phyloP scores from a whole-genome alignment of 495 filamentous ascomycete genomes.

The Glarea lozoyensis region DNA sequence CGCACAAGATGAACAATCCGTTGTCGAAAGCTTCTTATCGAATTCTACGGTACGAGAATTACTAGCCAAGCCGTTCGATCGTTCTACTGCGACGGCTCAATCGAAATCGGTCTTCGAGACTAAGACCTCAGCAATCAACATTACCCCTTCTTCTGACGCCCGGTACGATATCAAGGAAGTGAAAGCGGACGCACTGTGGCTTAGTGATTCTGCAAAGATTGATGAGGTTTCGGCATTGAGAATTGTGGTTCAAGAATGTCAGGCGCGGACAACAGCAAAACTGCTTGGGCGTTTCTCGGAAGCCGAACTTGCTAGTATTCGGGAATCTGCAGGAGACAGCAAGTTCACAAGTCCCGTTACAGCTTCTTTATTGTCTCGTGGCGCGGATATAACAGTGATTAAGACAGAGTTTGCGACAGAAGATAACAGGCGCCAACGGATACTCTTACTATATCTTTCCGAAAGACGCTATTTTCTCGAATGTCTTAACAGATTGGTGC shows the following conservation, averaged over 20 bases:
- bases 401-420: constrained; percentile 47
- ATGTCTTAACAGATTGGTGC: constrained; percentile 10
- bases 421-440: constrained; percentile 46
- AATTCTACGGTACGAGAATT: constrained; percentile 56
- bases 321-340: constrained; percentile 51
- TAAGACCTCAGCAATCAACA: constrained; percentile 85
- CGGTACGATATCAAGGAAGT: constrained; percentile 71
- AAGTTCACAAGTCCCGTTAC: constrained; percentile 36
- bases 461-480: constrained; percentile 52
- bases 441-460: constrained; percentile 59
- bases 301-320: constrained; percentile 58
- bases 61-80: constrained; percentile 51
- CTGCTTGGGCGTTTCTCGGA: constrained; percentile 57
- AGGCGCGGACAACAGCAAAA: constrained; percentile 56
- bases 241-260: constrained; percentile 75
- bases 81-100: constrained; percentile 46
- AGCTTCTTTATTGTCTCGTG: constrained; percentile 26
- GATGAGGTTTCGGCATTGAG: constrained; percentile 79
- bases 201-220: constrained; percentile 65
- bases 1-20: constrained; percentile 29
- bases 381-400: constrained; percentile 32
- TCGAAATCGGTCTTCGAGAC: constrained; percentile 69
- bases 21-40: constrained; percentile 54
- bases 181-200: constrained; percentile 78
- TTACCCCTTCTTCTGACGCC: constrained; percentile 57